Evolutionary conservation across 192 early-diverging fungal species (phyloP), one percentile per base, ranked within the genome.

Genomic region (Spinellus fusiger): DNA sequence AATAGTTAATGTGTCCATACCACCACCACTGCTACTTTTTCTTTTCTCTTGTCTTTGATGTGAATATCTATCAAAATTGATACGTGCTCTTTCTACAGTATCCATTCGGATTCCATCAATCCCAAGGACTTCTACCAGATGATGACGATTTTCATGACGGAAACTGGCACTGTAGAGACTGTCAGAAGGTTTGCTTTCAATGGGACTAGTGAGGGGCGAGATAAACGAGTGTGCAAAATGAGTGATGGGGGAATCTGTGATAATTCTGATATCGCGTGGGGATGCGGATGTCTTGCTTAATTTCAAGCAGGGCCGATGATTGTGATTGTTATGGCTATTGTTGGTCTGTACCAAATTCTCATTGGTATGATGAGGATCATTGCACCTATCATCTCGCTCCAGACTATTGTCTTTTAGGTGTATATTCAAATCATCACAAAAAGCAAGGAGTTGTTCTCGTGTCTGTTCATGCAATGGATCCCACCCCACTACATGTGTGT

Each of bases 201-300:
- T 96, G 0, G 92, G 81, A 18, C 84, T 86, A 49, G 94, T 86
- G 63, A 98, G 84, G 27, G 96, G 96, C 74, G 28, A 50, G 26
- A 29, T 48, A 9, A 33, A 33, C 23, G 56, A n/a, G 22, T 12
- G 44, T 3, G 13, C 22, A 4, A 20, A 5, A 59, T 15, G 13
- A 22, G 44, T 32, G 31, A 34, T 25, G 53, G 53, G 7, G 16
- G 31, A 12, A 33, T 40, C 22, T 13, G 26, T 25, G 37, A 31
- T 46, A 55, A 7, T 25, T 13, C 15, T 2, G 49, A 12, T 35
- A 22, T 33, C 34, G 18, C 31, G 4, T 52, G 27, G n/a, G 32
- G 32, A 25, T 25, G 54, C 23, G 33, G 23, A 20, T 12, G 15
- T 20, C 18, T 54, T 25, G 2, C 54, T 3, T 18, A 37, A 12